Evolutionary conservation across 441 rosid species (phyloP).

Genomic region (Euphorbia schlechtendalii): DNA sequence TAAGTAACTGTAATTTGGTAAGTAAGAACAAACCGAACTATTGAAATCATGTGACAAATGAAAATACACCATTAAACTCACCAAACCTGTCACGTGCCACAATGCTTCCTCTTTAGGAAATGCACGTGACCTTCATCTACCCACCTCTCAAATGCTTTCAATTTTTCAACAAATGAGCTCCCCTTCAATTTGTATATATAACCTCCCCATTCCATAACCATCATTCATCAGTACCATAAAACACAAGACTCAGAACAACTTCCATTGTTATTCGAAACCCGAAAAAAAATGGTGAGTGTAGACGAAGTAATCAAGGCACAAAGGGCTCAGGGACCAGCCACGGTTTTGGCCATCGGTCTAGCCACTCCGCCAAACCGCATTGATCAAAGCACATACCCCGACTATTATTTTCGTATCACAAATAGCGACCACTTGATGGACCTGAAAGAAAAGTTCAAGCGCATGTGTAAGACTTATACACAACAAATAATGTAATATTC

Average conservation of each 20-base stretch:
- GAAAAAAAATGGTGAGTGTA: slow-evolving; percentile 28
- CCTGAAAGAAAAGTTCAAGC: slow-evolving; percentile 40
- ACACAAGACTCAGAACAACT: not conserved
- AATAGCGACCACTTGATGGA: slow-evolving; percentile 34
- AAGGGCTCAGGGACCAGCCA: slow-evolving; percentile 36
- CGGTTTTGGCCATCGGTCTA: slow-evolving; percentile 37
- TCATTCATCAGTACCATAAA: not conserved
- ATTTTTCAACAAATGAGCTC: not conserved
- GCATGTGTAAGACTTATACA: slow-evolving; percentile 32
- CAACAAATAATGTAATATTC: too few relatives aligned
- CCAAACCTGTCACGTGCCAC: slow-evolving; percentile 20
- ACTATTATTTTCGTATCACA: slow-evolving; percentile 37
- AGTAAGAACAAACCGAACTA: not conserved
- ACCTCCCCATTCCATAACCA: not conserved
- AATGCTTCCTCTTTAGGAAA: not conserved
- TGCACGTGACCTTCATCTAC: slow-evolving; percentile 19
- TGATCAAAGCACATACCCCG: slow-evolving; percentile 34
- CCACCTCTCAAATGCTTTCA: not conserved
- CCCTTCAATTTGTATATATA: not conserved
- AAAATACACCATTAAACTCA: too few relatives aligned
- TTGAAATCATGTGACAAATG: not conserved
- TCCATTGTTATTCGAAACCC: not conserved
- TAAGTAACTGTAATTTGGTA: not conserved
- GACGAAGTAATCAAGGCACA: slow-evolving; percentile 33
- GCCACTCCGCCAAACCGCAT: slow-evolving; percentile 32